Evolutionary conservation across 768 basidiomycete genomes (phyloP), one percentile per base, ranked within the genome.

Genomic region (Auricularia sp.): DNA sequence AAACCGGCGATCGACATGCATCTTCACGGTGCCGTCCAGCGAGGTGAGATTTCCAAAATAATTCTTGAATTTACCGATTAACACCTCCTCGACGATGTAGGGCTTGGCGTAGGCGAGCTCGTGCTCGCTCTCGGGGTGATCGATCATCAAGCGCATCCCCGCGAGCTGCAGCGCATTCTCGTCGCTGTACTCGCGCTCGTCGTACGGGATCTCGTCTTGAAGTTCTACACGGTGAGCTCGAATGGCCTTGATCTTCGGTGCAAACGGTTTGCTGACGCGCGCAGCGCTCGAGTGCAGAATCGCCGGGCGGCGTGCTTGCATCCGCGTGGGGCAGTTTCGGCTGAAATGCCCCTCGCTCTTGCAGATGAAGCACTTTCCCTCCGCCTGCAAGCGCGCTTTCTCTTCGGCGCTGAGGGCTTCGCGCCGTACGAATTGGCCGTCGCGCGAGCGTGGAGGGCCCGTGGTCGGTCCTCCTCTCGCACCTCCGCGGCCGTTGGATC

Each of bases 331-430:
- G 56, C 75, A 78, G 47, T 76, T 71, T 0, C 73, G 29, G 4
- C 71, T 67, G 11, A 73, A 64, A 65, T 77, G 75, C 1, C 74
- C 73, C 0, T 64, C 11, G 51, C 72, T 67, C 10, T 70, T 64
- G 65, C 75, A 77, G 10, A 62, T 65, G 47, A 73, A 76, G 66
- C 76, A 77, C 4, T 68, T 64, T 0, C 73, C 72, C 44, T 70
- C 67, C 3, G 24, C 54, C 10, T 54, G 14, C 11, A 34, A 33
- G 3, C 33, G 62, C 21, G 6, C 10, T 5, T 14, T 10, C 24
- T 45, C 42, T 1, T 47, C 29, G 2, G n/a, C 62, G 36, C n/a
- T 14, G 11, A 39, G 62, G 2, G 2, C 29, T 1, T n/a, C 24
- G 3, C 18, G 62, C 2, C 11, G 34, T 1, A 2, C 29, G 29